These are phyloP conservation scores for Metarhizium brunneum DNA, from an alignment of 2,329 filamentous ascomycete genomes.

Conservation along the genomic window DNA sequence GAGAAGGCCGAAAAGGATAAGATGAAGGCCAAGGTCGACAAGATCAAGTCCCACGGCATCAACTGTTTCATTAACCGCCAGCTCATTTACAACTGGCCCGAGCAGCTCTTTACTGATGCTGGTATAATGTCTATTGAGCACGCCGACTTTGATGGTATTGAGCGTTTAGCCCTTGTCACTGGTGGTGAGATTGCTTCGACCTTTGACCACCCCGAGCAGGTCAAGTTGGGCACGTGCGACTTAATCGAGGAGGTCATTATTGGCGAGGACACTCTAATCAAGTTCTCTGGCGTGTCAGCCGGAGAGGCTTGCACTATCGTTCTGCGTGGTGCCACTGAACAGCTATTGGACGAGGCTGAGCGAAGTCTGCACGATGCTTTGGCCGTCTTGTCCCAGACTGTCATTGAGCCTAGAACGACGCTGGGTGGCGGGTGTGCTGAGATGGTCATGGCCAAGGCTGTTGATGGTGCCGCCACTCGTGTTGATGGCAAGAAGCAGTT, in stretches of 20 bases:
- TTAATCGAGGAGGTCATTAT: conserved; percentile 97
- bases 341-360: conserved; percentile 94
- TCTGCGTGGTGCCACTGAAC: conserved; percentile 89
- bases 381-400: conserved; percentile 91
- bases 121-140: conserved; percentile 99
- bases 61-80: conserved; percentile 99
- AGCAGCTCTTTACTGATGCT: conserved; percentile 95
- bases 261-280: conserved; percentile 93
- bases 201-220: conserved; percentile 94
- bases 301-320: conserved; percentile 96
- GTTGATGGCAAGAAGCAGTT: conserved; percentile 95
- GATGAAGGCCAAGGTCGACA: conserved; percentile 99
- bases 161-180: conserved; percentile 87
- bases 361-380: conserved; percentile 92
- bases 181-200: conserved; percentile 96
- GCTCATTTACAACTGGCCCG: conserved; percentile 99
- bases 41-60: conserved; percentile 97
- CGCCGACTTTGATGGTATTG: conserved; percentile 96
- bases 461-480: conserved; percentile 86
- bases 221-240: conserved; percentile 92
- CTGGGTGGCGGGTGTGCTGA: conserved; percentile 93
- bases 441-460: conserved; percentile 98
- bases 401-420: conserved; percentile 87
- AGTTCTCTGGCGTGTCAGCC: conserved; percentile 91
- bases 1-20: conserved; percentile 98